A percentile compares a stretch with the other conserved stretches of the same genome.
Conservation (phyloP, 352 stramenopile species). For the Thraustochytrium sp. region DNA sequence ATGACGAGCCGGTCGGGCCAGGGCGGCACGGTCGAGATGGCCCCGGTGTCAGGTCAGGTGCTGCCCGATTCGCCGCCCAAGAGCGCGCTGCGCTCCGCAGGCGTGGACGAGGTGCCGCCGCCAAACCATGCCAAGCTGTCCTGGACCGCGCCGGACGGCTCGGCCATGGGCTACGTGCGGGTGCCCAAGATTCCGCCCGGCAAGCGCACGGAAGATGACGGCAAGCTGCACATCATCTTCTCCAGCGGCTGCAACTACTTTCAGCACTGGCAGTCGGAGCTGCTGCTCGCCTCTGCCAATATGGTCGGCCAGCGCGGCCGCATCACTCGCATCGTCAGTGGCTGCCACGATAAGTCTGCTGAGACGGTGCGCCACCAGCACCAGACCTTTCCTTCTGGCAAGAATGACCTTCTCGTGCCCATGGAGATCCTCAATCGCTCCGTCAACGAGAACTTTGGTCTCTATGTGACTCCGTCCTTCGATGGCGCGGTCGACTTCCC, state of each 20-base stretch:
- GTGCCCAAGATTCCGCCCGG: slow-evolving; percentile 10
- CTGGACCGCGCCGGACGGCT: background rate
- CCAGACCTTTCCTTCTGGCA: slow-evolving; percentile 42
- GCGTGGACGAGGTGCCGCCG: background rate
- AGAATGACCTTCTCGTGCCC: slow-evolving; percentile 39
- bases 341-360: slow-evolving; percentile 38
- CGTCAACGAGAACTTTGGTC: slow-evolving; percentile 43
- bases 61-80: no score
- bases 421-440: slow-evolving; percentile 33
- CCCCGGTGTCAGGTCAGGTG: background rate
- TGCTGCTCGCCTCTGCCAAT: slow-evolving; percentile 34
- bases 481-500: slow-evolving; percentile 35
- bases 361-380: slow-evolving; percentile 31
- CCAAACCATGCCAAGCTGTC: background rate
- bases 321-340: slow-evolving; percentile 40
- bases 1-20: background rate
- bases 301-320: slow-evolving; percentile 13
- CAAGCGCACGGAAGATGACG: background rate
- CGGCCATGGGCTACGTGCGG: slow-evolving; percentile 1
- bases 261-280: slow-evolving; percentile 42
- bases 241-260: slow-evolving; percentile 44
- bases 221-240: slow-evolving; percentile 44
- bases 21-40: background rate
- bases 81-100: no score
- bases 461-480: slow-evolving; percentile 38